Evolutionary conservation across 2,329 filamentous ascomycete genomes (phyloP), one percentile per base, ranked within the genome.

Genomic region (Fusarium sublunatum): DNA sequence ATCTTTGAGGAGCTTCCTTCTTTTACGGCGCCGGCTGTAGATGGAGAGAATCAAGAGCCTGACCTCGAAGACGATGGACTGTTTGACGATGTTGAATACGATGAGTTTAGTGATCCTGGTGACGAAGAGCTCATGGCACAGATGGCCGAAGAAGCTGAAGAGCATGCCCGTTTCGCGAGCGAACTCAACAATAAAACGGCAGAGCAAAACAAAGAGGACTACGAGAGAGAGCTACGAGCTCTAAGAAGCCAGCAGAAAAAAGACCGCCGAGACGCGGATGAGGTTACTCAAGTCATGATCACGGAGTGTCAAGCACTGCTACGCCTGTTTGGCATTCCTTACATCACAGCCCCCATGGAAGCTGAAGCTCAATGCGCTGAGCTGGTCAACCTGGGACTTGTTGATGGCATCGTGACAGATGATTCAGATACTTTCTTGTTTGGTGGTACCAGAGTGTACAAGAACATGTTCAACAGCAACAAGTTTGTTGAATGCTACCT

Each of bases 381-480:
- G 76, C 86, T 99, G 5, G 93, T 99, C 1, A 80, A 79, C 1
- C 81, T 98, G 0, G 92, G 92, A 0, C 86, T 98, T 0, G 96
- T 99, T 8, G 96, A 99, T 74, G 95, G 96, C 11, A 97, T 99
- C 61, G 93, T 99, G 28, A 99, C 96, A 0, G 95, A 99, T 71
- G 95, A 99, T 74, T 96, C 91, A 3, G 95, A 99, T 80, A 96
- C 90, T 1, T 99, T 99, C 72, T 85, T 99, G 1, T 99, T 99
- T 75, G 96, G 95, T 15, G 96, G 95, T 34, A 99, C 93, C 0
- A 85, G 94, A 15, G 91, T 99, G 22, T 99, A 99, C 83, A 99
- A 99, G 77, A 99, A 99, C 80, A 96, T 99, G 93, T 99, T 99
- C 82, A 99, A 97, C 77, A 90, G 92, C 70, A 95, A 95, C 76